These are phyloP conservation scores for Monosporascus sp. DNA, from an alignment of 2,329 filamentous ascomycete genomes.

Conservation along the genomic window DNA sequence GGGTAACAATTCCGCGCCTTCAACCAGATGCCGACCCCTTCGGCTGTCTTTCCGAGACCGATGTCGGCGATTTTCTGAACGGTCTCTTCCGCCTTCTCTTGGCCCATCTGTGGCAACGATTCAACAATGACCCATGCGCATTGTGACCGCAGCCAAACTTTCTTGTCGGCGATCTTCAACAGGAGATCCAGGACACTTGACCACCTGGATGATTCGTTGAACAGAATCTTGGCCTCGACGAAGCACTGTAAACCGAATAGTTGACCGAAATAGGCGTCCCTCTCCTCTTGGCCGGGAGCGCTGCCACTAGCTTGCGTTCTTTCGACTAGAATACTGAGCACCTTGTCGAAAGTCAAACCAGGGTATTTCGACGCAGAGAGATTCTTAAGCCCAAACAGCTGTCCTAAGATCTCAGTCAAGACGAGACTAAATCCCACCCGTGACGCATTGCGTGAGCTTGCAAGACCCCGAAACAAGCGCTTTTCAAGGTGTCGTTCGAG, in stretches of 20 bases:
- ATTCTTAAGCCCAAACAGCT: slow-evolving; percentile 55
- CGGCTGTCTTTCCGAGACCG: slow-evolving; percentile 72
- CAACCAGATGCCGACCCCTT: slow-evolving; percentile 87
- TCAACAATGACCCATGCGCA: slow-evolving; percentile 79
- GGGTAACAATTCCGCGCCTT: slow-evolving; percentile 60
- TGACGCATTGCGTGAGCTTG: slow-evolving; percentile 83
- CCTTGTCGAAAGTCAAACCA: slow-evolving; percentile 49
- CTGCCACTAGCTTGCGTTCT: slow-evolving; percentile 51
- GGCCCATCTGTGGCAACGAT: slow-evolving; percentile 57
- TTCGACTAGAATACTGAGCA: slow-evolving; percentile 47
- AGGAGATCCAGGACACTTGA: slow-evolving; percentile 65
- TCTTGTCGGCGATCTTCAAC: slow-evolving; percentile 69
- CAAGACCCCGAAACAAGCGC: slow-evolving; percentile 78
- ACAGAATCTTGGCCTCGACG: slow-evolving; percentile 70
- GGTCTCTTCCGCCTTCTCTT: slow-evolving; percentile 54
- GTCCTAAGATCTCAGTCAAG: slow-evolving; percentile 70
- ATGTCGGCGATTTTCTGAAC: slow-evolving; percentile 57
- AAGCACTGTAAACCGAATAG: slow-evolving; percentile 85
- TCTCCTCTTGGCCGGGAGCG: slow-evolving; percentile 65
- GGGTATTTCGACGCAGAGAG: slow-evolving; percentile 42
- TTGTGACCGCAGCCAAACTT: slow-evolving; percentile 84
- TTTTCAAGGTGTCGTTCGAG: slow-evolving; percentile 56
- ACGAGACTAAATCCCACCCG: slow-evolving; percentile 86
- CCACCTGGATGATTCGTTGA: slow-evolving; percentile 56
- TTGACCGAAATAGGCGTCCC: slow-evolving; percentile 78